These are phyloP conservation scores for Puccinia hordei DNA, from an alignment of 1,284 basidiomycete genomes.

Conservation along the genomic window DNA sequence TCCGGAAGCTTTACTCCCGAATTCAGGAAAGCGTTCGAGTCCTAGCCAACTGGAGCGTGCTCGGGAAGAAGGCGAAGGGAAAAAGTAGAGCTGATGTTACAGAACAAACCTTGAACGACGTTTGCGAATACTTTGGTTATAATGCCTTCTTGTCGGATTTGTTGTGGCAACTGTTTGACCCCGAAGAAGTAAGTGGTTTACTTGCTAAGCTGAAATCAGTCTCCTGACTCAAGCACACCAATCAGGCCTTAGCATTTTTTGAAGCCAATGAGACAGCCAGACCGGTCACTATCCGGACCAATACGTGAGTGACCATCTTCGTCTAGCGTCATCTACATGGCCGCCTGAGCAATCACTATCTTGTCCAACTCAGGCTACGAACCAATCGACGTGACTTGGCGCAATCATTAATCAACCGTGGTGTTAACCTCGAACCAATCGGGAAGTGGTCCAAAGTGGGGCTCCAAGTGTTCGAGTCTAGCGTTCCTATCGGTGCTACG, in stretches of 20 bases:
- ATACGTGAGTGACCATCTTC: constrained; percentile 67
- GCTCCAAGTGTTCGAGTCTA: constrained; percentile 93
- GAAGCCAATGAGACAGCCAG: constrained; percentile 95
- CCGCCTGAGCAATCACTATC: not conserved
- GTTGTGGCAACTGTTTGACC: constrained; percentile 88
- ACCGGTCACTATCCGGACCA: constrained; percentile 96
- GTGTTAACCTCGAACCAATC: constrained; percentile 94
- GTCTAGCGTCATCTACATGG: not conserved
- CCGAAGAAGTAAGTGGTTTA: constrained; percentile 73
- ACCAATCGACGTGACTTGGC: constrained; percentile 91
- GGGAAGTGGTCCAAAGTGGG: constrained; percentile 99
- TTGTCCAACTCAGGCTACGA: constrained; percentile 64
- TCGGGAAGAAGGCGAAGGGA: constrained; percentile 32
- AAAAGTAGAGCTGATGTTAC: constrained; percentile 71
- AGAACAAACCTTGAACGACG: constrained; percentile 82
- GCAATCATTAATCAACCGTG: constrained; percentile 89
- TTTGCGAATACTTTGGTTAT: constrained; percentile 95
- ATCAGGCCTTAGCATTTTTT: constrained; percentile 92
- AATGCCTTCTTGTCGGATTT: constrained; percentile 94
- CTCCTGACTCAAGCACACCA: not conserved
- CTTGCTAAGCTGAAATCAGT: not conserved
- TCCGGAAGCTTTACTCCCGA: constrained; percentile 60
- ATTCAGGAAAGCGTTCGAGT: constrained; percentile 85
- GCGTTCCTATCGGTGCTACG: constrained; percentile 87
- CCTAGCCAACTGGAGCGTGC: constrained; percentile 66